Evolutionary conservation across 306 rosid species (phyloP).

Genomic region (Cicer bijugum): DNA sequence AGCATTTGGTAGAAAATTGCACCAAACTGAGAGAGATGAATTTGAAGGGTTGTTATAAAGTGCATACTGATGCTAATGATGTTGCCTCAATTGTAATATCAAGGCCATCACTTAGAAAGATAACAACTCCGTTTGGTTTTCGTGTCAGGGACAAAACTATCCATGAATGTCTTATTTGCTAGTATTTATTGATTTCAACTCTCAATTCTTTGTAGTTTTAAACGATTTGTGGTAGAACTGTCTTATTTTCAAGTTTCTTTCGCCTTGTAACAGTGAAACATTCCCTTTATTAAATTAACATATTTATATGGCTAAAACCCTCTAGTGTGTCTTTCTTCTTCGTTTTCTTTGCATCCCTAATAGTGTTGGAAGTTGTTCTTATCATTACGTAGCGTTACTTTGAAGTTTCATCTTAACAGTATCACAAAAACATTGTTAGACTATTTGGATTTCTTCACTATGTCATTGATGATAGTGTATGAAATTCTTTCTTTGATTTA

Average conservation of each 20-base stretch:
- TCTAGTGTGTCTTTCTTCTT: constrained; percentile 44
- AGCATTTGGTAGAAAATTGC: too few species aligned
- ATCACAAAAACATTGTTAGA: constrained; percentile 87
- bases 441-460: constrained; percentile 79
- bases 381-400: constrained; percentile 50
- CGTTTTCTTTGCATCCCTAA: constrained; percentile 7
- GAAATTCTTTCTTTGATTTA: constrained; percentile 46
- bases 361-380: constrained; percentile 41
- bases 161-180: too few species aligned
- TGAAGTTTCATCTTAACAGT: constrained; percentile 50
- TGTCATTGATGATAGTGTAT: constrained; percentile 79
- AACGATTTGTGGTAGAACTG: constrained; percentile 40
- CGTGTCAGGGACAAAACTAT: too few species aligned
- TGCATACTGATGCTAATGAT: too few species aligned
- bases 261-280: constrained; percentile 75
- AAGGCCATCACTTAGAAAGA: too few species aligned
- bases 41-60: too few species aligned
- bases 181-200: too few species aligned
- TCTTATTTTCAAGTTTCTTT: constrained; percentile 64
- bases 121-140: too few species aligned
- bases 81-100: too few species aligned
- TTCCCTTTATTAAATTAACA: constrained; percentile 62
- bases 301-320: constrained; percentile 46
- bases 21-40: too few species aligned
- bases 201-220: too few species aligned